Evolutionary conservation across 2,329 filamentous ascomycete genomes (phyloP), one percentile per base, ranked within the genome.

Genomic region (Aspergillus hiratsukae): DNA sequence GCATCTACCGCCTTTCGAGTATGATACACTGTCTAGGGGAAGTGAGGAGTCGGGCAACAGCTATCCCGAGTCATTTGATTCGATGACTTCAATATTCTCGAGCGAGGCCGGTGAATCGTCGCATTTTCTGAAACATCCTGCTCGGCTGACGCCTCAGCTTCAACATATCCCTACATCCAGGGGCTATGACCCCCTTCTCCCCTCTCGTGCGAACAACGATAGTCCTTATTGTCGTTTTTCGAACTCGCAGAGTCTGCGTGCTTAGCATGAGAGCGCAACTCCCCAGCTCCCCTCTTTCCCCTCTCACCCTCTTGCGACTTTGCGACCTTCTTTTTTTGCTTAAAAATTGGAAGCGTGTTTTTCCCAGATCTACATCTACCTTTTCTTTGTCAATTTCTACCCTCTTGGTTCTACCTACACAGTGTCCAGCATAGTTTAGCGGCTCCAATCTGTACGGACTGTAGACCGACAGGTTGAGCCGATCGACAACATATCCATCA

Each of bases 161-260:
- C 66, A 67, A 27, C 60, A 61, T 23, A 64, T 65, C 29, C 54
- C 69, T 3, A 64, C 60, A 27, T 58, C 64, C 11, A 60, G 66
- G 27, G 70, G 65, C 41, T 73, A 69, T 57, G 69, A 72, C 27
- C 67, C 66, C 1, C 58, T 70, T 49, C 71, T 69, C 49, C 64
- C 70, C 21, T 61, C 61, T 54, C 65, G 65, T 31, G 46, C 63
- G 28, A 56, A 57, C n/a, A 64, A 64, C 48, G 49, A 52, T 14
- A 55, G 54, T 28, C 51, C 63, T 10, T 75, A 75, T 57, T 57
- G 61, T 51, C 70, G 73, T 45, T 71, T 72, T 54, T 66, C 69
- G 35, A 70, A 63, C 48, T 64, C 69, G 40, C 72, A 71, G 54
- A 67, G 71, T 53, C 57, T 75, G 19, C 74, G 73, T 61, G 66